Conservation (phyloP, 139 green algal genomes). For the Pedinophyceae sp. region DNA sequence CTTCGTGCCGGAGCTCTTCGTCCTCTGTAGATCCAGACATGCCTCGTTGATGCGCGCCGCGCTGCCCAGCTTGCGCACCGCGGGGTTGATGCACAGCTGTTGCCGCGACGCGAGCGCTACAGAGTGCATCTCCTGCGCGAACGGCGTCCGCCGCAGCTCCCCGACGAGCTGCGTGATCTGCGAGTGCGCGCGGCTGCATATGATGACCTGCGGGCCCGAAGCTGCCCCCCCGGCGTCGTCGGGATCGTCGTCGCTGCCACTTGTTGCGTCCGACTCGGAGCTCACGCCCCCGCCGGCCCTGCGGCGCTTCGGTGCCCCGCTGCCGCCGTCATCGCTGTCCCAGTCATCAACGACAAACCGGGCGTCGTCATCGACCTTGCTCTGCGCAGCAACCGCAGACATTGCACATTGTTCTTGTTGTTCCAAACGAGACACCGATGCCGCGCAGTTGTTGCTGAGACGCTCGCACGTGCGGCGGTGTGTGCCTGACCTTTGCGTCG, state of each 20-base stretch:
- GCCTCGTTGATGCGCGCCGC: slow-evolving; percentile 62
- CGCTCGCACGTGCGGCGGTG: no score
- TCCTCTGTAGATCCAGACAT: slow-evolving; percentile 70
- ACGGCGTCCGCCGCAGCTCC: slow-evolving; percentile 55
- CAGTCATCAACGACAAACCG: not conserved
- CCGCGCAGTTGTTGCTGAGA: no score
- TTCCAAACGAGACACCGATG: no score
- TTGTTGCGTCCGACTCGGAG: no score
- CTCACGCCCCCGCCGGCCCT: no score
- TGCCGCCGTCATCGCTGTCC: slow-evolving; percentile 8
- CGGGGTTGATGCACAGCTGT: slow-evolving; percentile 75
- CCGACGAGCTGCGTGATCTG: slow-evolving; percentile 84
- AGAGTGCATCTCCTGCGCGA: slow-evolving; percentile 15
- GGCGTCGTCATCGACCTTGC: slow-evolving; percentile 5
- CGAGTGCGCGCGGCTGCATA: slow-evolving; percentile 86
- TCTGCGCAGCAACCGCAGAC: no score
- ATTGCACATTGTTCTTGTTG: no score
- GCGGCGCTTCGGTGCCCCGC: no score
- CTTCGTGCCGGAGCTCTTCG: slow-evolving; percentile 13
- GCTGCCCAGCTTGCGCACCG: slow-evolving; percentile 27
- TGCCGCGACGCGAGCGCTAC: slow-evolving; percentile 17
- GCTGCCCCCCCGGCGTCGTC: no score
- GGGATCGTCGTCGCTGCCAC: not conserved
- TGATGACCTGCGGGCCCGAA: slow-evolving; percentile 79
- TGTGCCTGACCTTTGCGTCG: no score